Evolutionary conservation across 345 rosid species (phyloP), one percentile per base, ranked within the genome.

Genomic region (Salix caprea): DNA sequence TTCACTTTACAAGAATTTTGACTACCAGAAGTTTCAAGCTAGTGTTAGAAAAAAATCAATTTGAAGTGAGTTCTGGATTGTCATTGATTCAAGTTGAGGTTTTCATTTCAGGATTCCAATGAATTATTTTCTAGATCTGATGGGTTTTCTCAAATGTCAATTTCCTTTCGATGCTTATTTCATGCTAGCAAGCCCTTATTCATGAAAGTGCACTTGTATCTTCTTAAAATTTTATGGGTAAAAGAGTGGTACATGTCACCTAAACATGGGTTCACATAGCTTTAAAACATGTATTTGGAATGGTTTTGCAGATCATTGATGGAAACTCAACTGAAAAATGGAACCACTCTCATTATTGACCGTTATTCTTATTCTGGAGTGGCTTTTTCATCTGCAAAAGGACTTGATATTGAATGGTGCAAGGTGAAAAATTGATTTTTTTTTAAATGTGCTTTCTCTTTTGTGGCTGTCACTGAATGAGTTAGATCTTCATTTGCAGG

Each of bases 351-450:
- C 58, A 82, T 93, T 37, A 91, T 93, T 24, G 98, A 96, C 73
- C 97, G 97, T 61, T 93, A 96, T 79, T 93, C 97, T 3, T 96
- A 90, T 80, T 91, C 99, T 24, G 96, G 98, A 50, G 97, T 91
- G 39, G 99, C 97, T 58, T 93, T 95, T 86, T 91, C 98, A 14
- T 83, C 94, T 76, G 99, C 98, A 32, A 95, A 93, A 87, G 99
- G 97, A 80, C 92, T 95, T 16, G 86, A 83, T 84, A 39, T 90
- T 32, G 91, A 89, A 19, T 96, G 97, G 98, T 96, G 99, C 79
- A 93, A 95, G 92, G 94, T 90, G 66, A 84, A 77, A 37, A 14
- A 34, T 73, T 56, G 58, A 77, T 74, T 3, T 50, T 8, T 60
- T 69, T 21, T 30, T 30, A 30, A 58, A 70, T 28, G 76, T 56